Conservation (phyloP, 2,329 filamentous ascomycete genomes). For the Claviceps monticola region DNA sequence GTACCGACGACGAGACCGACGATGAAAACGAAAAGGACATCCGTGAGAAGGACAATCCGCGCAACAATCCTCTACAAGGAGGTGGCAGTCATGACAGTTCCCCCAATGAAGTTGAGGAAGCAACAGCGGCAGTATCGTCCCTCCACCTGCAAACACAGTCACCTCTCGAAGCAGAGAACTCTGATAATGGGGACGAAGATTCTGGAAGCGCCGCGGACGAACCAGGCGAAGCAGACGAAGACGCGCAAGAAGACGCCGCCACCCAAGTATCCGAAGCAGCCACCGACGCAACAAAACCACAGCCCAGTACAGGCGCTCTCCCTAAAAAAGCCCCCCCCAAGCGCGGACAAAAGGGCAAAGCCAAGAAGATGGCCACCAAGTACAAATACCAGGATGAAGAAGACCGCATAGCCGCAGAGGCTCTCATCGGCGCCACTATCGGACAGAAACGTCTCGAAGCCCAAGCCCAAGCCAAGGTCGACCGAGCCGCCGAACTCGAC, state of each 20-base stretch:
- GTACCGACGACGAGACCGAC: constrained; percentile 17
- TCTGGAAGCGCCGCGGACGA: background rate
- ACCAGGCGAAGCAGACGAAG: constrained; percentile 6
- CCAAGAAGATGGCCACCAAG: constrained; percentile 76
- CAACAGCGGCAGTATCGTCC: constrained; percentile 12
- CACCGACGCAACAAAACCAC: constrained; percentile 1
- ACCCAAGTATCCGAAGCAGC: constrained; percentile 10
- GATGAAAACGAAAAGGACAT: constrained; percentile 8
- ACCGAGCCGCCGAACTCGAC: constrained; percentile 51
- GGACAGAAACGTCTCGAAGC: constrained; percentile 55
- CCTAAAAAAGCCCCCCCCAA: constrained; percentile 35
- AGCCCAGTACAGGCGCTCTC: background rate
- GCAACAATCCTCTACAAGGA: constrained; percentile 26
- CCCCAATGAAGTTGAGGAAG: constrained; percentile 14
- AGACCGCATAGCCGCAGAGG: constrained; percentile 70
- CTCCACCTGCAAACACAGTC: constrained; percentile 12
- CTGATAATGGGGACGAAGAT: background rate
- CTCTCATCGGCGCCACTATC: constrained; percentile 65
- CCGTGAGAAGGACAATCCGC: constrained; percentile 13
- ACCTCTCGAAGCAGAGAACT: background rate
- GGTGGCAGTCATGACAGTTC: constrained; percentile 10
- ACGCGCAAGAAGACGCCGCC: constrained; percentile 6
- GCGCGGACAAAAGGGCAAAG: constrained; percentile 68
- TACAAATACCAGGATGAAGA: constrained; percentile 94
- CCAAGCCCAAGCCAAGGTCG: constrained; percentile 54